Evolutionary conservation across 2,329 filamentous ascomycete genomes (phyloP).

Genomic region (Annulohypoxylon truncatum): DNA sequence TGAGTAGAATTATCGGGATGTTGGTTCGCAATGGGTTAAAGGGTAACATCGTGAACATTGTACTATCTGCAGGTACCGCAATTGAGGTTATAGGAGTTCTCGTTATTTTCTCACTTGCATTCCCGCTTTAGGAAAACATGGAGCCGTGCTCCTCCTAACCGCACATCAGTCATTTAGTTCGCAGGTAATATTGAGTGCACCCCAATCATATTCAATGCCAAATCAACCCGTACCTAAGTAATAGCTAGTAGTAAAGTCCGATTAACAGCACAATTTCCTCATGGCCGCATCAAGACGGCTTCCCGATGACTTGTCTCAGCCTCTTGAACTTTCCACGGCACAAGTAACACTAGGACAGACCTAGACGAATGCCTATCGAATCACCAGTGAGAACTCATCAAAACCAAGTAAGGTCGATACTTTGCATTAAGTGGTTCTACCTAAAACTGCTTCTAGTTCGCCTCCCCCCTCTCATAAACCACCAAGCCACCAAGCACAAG

Average conservation of each 20-base stretch:
- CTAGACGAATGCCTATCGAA: not conserved
- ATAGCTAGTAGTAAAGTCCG: too few relatives aligned
- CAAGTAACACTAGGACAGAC: too few relatives aligned
- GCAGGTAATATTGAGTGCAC: not conserved
- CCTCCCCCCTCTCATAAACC: not conserved
- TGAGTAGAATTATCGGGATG: not conserved
- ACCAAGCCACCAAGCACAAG: not conserved
- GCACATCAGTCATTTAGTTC: not conserved
- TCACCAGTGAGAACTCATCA: not conserved
- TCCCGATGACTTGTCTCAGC: not conserved
- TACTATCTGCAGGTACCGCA: not conserved
- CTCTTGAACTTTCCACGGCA: too few relatives aligned
- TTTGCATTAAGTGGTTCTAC: constrained; percentile 16
- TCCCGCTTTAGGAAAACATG: constrained; percentile 15
- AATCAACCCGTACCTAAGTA: not conserved
- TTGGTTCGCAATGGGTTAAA: not conserved
- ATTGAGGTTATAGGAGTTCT: not conserved
- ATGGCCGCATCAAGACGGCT: not conserved
- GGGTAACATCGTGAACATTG: not conserved
- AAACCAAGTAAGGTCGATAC: not conserved
- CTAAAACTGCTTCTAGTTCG: not conserved
- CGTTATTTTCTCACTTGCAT: constrained; percentile 18
- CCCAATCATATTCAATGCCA: not conserved
- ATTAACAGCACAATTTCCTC: too few relatives aligned
- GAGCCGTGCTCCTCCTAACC: not conserved